A percentile compares a stretch with the other conserved stretches of the same genome.
Conservation (phyloP, 441 rosid species). For the Erysimum pusillum region DNA sequence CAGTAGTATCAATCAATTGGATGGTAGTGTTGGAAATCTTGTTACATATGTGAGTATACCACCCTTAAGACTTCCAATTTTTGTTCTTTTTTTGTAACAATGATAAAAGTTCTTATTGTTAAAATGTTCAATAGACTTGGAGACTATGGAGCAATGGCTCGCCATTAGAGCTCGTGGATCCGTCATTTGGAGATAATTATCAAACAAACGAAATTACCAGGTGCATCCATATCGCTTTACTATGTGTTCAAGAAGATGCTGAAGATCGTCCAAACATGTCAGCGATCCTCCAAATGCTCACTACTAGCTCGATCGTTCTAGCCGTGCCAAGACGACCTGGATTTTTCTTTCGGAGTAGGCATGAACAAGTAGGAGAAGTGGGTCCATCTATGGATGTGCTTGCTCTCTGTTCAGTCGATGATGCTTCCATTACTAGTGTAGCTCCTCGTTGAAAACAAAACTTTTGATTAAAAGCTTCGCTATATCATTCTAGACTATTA, state of each 20-base stretch:
- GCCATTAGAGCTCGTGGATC: neutral
- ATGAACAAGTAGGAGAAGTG: neutral
- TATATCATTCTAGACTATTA: too few species aligned
- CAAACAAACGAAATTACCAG: neutral
- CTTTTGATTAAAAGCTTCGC: too few species aligned
- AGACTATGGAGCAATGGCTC: neutral
- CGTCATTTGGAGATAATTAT: neutral
- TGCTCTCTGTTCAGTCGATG: neutral
- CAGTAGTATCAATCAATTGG: conserved; percentile 40
- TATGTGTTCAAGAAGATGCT: conserved; percentile 9
- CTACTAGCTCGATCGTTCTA: neutral
- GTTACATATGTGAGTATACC: neutral
- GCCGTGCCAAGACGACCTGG: neutral
- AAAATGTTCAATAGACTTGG: neutral
- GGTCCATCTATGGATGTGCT: neutral
- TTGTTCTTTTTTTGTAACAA: neutral
- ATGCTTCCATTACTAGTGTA: neutral
- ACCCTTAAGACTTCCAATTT: neutral
- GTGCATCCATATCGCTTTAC: conserved; percentile 8
- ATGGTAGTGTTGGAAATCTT: too few species aligned
- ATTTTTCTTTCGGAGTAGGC: neutral
- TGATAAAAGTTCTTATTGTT: neutral
- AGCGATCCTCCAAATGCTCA: neutral
- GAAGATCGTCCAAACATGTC: neutral
- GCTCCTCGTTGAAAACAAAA: neutral